These are phyloP conservation scores for Symbiodinium natans DNA, from an alignment of 73 alveolate genomes.

Conservation along the genomic window DNA sequence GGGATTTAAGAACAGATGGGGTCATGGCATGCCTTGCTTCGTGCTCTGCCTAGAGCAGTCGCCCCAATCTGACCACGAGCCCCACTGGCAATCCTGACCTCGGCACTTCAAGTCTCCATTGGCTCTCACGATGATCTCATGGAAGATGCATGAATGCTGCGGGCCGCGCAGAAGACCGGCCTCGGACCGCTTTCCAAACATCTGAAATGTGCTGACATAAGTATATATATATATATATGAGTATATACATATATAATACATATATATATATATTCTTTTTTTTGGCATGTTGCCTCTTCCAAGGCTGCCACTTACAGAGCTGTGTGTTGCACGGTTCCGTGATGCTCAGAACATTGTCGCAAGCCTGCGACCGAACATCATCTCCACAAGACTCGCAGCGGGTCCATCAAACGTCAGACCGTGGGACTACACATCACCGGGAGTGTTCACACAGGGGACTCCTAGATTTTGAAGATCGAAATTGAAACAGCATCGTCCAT, in stretches of 20 bases:
- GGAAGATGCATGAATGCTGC: not conserved
- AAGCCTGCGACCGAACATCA: not conserved
- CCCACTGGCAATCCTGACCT: conserved; percentile 20
- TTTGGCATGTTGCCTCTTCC: too few species aligned
- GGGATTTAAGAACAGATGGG: too few species aligned
- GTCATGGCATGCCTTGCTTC: not conserved
- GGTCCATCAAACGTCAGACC: not conserved
- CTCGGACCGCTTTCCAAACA: too few species aligned
- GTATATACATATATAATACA: too few species aligned
- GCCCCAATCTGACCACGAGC: conserved; percentile 22
- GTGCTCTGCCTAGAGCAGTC: conserved; percentile 9
- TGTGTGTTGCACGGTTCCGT: not conserved
- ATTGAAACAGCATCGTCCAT: too few species aligned
- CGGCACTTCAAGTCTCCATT: not conserved
- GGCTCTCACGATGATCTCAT: too few species aligned
- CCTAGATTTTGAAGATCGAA: too few species aligned
- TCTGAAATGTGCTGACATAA: too few species aligned
- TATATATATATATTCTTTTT: too few species aligned
- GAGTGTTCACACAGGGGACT: too few species aligned
- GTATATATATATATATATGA: too few species aligned
- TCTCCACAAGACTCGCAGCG: not conserved
- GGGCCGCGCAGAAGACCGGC: not conserved
- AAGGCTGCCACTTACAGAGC: not conserved
- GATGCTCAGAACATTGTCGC: not conserved
- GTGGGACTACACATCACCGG: too few species aligned